A percentile compares a stretch with the other conserved stretches of the same genome.
These are phyloP conservation scores for Aspergillus cavernicola DNA, from an alignment of 495 filamentous ascomycete genomes.

Conservation along the genomic window DNA sequence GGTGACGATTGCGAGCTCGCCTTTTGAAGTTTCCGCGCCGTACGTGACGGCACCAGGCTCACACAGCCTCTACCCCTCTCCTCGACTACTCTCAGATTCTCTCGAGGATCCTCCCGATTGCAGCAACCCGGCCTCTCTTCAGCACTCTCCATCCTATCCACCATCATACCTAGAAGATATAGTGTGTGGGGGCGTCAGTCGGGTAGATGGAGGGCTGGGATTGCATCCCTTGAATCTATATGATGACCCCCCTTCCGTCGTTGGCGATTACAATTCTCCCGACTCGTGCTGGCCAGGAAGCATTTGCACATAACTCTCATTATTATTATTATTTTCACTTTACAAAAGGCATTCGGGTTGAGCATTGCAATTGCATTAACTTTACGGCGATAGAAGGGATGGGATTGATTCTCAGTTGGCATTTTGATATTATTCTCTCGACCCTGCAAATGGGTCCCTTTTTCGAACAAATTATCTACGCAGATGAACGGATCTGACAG, in stretches of 20 bases:
- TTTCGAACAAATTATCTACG: neutral
- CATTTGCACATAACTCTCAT: constrained; percentile 10
- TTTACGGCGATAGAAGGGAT: constrained; percentile 12
- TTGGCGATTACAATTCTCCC: constrained; percentile 27
- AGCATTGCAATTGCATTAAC: constrained; percentile 7
- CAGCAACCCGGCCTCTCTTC: constrained; percentile 25
- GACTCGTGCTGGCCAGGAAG: constrained; percentile 35
- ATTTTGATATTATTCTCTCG: constrained; percentile 3
- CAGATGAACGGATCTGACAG: neutral
- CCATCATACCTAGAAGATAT: constrained; percentile 32
- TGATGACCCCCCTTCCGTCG: constrained; percentile 28
- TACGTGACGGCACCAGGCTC: constrained; percentile 33
- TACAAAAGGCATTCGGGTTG: constrained; percentile 14
- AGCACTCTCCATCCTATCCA: constrained; percentile 32
- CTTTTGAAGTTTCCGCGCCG: constrained; percentile 30
- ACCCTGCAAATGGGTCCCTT: neutral
- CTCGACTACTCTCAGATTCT: constrained; percentile 33
- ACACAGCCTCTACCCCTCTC: constrained; percentile 36
- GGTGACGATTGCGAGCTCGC: constrained; percentile 34
- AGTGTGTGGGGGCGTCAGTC: constrained; percentile 27
- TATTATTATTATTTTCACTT: neutral
- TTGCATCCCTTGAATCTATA: constrained; percentile 33
- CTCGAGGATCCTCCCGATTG: constrained; percentile 33
- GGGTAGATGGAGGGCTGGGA: constrained; percentile 23
- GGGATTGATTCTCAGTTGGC: constrained; percentile 3